Conservation (phyloP, 208 protist genomes). For the Leptomonas pyrrhocoris region DNA sequence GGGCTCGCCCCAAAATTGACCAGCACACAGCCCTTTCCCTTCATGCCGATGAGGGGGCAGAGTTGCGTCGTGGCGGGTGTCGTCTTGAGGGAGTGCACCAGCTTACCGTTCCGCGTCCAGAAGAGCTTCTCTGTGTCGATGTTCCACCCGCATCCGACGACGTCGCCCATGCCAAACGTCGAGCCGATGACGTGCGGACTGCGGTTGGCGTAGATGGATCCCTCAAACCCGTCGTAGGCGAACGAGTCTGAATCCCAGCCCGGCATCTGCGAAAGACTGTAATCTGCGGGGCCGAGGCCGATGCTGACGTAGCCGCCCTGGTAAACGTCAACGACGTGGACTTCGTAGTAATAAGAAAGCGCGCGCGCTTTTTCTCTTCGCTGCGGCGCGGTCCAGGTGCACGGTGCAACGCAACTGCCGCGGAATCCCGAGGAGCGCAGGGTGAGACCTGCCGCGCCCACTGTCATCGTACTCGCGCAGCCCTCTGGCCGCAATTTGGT, state of each 20-base stretch:
- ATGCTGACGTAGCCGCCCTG: constrained; percentile 63
- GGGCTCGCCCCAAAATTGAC: constrained; percentile 84
- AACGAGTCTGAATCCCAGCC: constrained; percentile 81
- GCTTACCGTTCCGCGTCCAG: constrained; percentile 86
- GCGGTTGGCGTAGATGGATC: constrained; percentile 64
- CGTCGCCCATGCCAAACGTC: constrained; percentile 76
- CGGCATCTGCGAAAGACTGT: constrained; percentile 81
- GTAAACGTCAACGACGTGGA: constrained; percentile 77
- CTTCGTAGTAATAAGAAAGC: constrained; percentile 80
- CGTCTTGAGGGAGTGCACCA: constrained; percentile 45
- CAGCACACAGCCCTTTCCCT: constrained; percentile 67
- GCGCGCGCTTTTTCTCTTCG: background rate
- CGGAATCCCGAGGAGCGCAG: constrained; percentile 54
- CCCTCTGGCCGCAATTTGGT: constrained; percentile 42
- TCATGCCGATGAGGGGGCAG: constrained; percentile 78
- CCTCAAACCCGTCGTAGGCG: constrained; percentile 77
- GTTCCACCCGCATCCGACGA: constrained; percentile 89
- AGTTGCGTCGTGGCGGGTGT: constrained; percentile 31
- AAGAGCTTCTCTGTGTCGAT: constrained; percentile 58
- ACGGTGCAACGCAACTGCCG: constrained; percentile 75
- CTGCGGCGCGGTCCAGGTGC: constrained; percentile 40
- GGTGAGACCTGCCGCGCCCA: constrained; percentile 58
- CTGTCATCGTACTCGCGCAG: constrained; percentile 49
- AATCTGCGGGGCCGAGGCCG: constrained; percentile 78
- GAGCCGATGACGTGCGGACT: constrained; percentile 54